Conservation (phyloP, 2,329 filamentous ascomycete species). For the Cladophialophora exuberans region DNA sequence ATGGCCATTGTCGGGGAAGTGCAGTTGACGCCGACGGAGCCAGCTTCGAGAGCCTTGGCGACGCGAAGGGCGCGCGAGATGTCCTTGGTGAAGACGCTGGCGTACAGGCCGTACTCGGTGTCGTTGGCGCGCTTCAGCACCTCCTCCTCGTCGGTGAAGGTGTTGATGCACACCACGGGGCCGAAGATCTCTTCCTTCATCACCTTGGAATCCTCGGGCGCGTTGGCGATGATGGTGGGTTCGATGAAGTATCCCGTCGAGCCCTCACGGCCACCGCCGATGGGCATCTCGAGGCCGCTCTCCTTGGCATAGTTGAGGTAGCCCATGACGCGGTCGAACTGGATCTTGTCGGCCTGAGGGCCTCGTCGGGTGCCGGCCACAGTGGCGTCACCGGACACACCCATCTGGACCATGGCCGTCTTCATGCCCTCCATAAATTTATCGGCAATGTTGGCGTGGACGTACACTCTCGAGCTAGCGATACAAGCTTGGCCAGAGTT, state of each 20-base stretch:
- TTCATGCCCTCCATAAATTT: conserved; percentile 53
- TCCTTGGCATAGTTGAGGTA: conserved; percentile 60
- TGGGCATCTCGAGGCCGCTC: conserved; percentile 56
- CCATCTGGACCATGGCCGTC: conserved; percentile 43
- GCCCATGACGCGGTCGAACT: conserved; percentile 63
- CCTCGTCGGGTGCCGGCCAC: conserved; percentile 57
- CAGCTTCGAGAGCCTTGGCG: conserved; percentile 59
- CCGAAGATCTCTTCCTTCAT: conserved; percentile 65
- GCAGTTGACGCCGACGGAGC: conserved; percentile 64
- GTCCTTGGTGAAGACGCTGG: conserved; percentile 62
- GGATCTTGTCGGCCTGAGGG: conserved; percentile 67
- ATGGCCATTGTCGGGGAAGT: conserved; percentile 39
- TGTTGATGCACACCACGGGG: conserved; percentile 66
- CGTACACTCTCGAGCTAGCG: conserved; percentile 59
- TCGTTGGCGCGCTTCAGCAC: conserved; percentile 61
- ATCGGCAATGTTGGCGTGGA: conserved; percentile 59
- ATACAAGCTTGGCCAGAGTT: conserved; percentile 63
- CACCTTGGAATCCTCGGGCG: conserved; percentile 58
- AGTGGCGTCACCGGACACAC: conserved; percentile 37
- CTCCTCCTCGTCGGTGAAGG: conserved; percentile 66
- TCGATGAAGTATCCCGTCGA: conserved; percentile 61
- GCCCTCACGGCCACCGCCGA: conserved; percentile 49
- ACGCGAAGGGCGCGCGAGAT: conserved; percentile 55
- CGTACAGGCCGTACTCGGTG: conserved; percentile 57
- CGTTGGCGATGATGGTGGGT: conserved; percentile 63